These are phyloP conservation scores for Pharus latifolius DNA, from an alignment of 176 grass and related monocot genomes.

Conservation along the genomic window DNA sequence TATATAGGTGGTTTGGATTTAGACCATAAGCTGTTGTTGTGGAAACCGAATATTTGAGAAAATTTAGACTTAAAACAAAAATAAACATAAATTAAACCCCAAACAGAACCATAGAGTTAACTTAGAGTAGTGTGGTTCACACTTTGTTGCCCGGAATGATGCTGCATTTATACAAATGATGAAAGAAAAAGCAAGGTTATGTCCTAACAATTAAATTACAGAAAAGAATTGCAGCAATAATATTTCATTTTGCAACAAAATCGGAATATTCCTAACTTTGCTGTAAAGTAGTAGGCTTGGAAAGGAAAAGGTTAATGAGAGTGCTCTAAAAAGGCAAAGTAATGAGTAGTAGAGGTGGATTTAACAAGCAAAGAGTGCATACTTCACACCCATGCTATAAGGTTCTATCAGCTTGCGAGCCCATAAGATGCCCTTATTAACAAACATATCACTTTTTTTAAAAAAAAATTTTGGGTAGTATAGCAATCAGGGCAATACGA, in stretches of 20 bases:
- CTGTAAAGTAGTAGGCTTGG: slow-evolving; percentile 18
- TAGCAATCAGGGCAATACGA: neutral
- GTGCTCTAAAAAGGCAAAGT: neutral
- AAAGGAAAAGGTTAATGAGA: neutral
- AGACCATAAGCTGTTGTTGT: too few species aligned
- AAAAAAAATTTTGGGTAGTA: neutral
- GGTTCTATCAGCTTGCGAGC: neutral
- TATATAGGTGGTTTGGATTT: too few species aligned
- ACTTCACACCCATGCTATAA: neutral
- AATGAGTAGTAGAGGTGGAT: neutral
- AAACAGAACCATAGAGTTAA: too few species aligned
- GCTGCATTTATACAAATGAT: neutral
- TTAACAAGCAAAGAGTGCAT: slow-evolving; percentile 7
- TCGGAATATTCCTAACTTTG: slow-evolving; percentile 23
- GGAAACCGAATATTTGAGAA: too few species aligned
- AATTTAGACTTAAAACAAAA: too few species aligned
- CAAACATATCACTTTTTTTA: neutral
- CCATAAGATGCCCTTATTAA: neutral
- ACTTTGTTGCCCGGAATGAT: too few species aligned
- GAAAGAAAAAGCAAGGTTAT: neutral
- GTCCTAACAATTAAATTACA: neutral
- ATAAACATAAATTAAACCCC: too few species aligned
- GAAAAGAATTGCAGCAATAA: neutral
- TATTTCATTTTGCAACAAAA: neutral
- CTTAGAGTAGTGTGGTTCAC: too few species aligned